These are phyloP conservation scores for Phytopythium ostracodes DNA, from an alignment of 352 stramenopile genomes.

Conservation along the genomic window DNA sequence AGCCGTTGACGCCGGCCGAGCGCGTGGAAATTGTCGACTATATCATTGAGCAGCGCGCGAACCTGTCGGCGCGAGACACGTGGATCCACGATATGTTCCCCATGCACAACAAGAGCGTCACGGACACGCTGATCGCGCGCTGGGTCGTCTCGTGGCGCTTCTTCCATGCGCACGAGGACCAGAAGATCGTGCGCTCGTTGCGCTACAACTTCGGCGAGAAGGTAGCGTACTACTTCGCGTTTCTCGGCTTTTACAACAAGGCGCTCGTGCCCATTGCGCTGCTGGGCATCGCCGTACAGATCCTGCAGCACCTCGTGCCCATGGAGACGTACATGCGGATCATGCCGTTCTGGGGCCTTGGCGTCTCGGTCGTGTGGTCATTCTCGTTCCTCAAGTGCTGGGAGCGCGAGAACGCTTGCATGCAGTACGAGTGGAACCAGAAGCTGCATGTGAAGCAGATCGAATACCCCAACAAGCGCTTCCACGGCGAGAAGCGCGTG, in stretches of 20 bases:
- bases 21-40: constrained; percentile 83
- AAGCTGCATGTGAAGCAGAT: constrained; percentile 83
- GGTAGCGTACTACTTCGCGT: constrained; percentile 86
- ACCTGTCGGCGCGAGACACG: constrained; percentile 44
- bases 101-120: constrained; percentile 72
- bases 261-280: constrained; percentile 70
- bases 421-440: constrained; percentile 80
- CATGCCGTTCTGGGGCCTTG: constrained; percentile 76
- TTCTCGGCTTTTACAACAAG: constrained; percentile 82
- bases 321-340: constrained; percentile 77
- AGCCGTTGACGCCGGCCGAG: constrained; percentile 68
- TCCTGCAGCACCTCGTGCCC: constrained; percentile 45
- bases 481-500: constrained; percentile 56
- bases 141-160: constrained; percentile 66
- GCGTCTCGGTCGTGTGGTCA: constrained; percentile 75
- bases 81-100: constrained; percentile 86
- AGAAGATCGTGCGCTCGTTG: constrained; percentile 60
- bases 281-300: constrained; percentile 52
- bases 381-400: constrained; percentile 84
- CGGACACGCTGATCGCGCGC: constrained; percentile 56
- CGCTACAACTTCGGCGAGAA: constrained; percentile 85
- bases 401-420: constrained; percentile 70
- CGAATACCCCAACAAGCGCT: constrained; percentile 81
- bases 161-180: constrained; percentile 43
- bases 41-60: constrained; percentile 75